A percentile compares a stretch with the other conserved stretches of the same genome.
Conservation (phyloP, 2,329 filamentous ascomycete genomes). For the Xylaria multiplex region DNA sequence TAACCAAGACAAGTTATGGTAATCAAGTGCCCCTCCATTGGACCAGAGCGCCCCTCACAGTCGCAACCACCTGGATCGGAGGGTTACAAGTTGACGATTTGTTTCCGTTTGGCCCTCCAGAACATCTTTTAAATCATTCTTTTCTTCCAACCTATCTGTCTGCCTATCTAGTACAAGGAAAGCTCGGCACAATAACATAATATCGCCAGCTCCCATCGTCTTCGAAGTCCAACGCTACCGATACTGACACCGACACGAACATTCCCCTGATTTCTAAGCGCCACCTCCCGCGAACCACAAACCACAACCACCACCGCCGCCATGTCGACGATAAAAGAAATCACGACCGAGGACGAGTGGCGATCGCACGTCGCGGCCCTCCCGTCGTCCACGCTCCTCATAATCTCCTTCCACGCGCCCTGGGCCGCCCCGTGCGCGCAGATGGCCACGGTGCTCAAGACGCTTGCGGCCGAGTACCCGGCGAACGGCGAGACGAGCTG, state of each 20-base stretch:
- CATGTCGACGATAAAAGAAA: conserved; percentile 82
- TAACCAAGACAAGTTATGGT: conserved; percentile 28
- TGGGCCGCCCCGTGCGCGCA: conserved; percentile 97
- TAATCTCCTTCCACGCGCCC: conserved; percentile 94
- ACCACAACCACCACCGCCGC: neutral
- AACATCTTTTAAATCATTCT: neutral
- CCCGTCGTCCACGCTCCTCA: conserved; percentile 75
- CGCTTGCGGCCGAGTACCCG: conserved; percentile 87
- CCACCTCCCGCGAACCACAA: neutral
- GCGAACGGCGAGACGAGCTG: conserved; percentile 76
- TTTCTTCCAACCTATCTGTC: no score
- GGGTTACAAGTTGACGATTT: conserved; percentile 7
- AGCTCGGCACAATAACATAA: no score
- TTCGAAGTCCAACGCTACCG: neutral
- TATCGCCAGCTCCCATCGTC: neutral
- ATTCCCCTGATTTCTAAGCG: neutral
- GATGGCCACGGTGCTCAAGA: conserved; percentile 86
- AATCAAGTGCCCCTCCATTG: conserved; percentile 49
- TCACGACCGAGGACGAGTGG: conserved; percentile 80
- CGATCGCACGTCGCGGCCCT: conserved; percentile 72
- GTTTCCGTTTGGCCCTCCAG: neutral
- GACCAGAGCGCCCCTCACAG: conserved; percentile 33
- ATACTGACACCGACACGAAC: neutral
- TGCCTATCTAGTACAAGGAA: no score
- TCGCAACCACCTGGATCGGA: conserved; percentile 36